These are phyloP conservation scores for Yamadazyma friedrichii DNA, from an alignment of 1,139 yeast genomes.

Conservation along the genomic window DNA sequence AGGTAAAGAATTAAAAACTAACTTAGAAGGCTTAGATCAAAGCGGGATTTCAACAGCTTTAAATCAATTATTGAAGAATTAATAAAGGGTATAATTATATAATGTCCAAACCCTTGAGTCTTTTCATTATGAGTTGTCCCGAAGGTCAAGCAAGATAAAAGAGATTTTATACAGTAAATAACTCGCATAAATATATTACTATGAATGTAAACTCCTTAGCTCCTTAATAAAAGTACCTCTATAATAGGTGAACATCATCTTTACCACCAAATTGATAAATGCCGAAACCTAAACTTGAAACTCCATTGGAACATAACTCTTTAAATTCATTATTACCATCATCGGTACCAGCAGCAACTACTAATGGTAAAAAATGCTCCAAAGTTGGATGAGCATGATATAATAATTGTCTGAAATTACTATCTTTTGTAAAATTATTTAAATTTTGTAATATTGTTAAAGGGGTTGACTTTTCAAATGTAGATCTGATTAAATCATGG, in stretches of 20 bases:
- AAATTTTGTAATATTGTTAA: conserved; percentile 27
- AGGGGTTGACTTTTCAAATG: conserved; percentile 17
- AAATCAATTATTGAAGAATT: conserved; percentile 34
- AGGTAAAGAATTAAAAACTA: conserved; percentile 43
- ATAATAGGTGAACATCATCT: conserved; percentile 1
- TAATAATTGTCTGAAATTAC: conserved; percentile 31
- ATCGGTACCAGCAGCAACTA: conserved; percentile 65
- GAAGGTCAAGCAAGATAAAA: neutral
- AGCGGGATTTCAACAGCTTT: conserved; percentile 38
- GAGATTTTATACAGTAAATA: neutral
- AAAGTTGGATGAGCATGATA: conserved; percentile 66
- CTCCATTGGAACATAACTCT: conserved; percentile 46
- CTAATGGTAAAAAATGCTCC: conserved; percentile 71
- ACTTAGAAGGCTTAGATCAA: conserved; percentile 47
- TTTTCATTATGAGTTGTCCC: too few relatives aligned
- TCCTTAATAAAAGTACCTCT: neutral
- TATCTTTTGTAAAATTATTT: conserved; percentile 27
- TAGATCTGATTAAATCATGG: conserved; percentile 12
- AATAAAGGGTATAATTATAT: conserved; percentile 2
- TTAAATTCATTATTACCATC: conserved; percentile 31
- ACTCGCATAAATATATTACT: neutral
- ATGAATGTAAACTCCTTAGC: neutral
- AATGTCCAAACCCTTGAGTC: neutral
- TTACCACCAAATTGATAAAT: conserved; percentile 44
- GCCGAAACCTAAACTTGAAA: conserved; percentile 65